Evolutionary conservation across 225 moss, liverwort and hornwort species (phyloP), one percentile per base, ranked within the genome.

Genomic region (Neckera pumila): DNA sequence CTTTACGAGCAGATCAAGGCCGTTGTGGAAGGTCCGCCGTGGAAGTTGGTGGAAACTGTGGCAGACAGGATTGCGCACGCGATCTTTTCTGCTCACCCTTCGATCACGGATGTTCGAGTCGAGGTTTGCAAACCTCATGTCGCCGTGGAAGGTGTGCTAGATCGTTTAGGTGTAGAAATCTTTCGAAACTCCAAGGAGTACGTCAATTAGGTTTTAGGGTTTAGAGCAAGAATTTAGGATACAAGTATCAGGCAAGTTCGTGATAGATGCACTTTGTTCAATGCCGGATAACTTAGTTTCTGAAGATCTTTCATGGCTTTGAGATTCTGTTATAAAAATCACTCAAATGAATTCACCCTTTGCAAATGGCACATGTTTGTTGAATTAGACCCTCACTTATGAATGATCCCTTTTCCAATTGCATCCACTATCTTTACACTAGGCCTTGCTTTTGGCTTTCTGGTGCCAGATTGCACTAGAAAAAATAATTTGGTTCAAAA

Each of bases 111-210:
- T 89, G 89, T 97, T 70, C 93, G 96, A 51, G 95, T 99, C 74
- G 94, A 93, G 87, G 89, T 97, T 82, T 92, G 91, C 79, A 99
- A 99, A 89, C 94, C 93, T 61, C 93, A 96, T 82, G 95, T 95
- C 38, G 94, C 95, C n/a, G 92, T 96, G 53, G 89, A 82, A 77
- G 98, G 98, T 54, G 89, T 93, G 38, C 84, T 97, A 17, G 93
- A 96, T 76, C 76, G 92, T 65, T 84, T 99, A 36, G 96, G 98
- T 27, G 88, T 97, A 57, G 98, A 97, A 83, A 95, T 97, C 60
- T 93, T 93, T 84, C 93, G 96, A 86, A 97, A 93, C 89, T 91
- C 95, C 63, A 45, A 85, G n/a, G n/a, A 76, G 54, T 66, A 65
- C 19, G 36, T 58, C 31, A 69, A n/a, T 43, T 34, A 30, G 53